Evolutionary conservation across 495 filamentous ascomycete genomes (phyloP), one percentile per base, ranked within the genome.

Genomic region (Daldinia caldariorum): DNA sequence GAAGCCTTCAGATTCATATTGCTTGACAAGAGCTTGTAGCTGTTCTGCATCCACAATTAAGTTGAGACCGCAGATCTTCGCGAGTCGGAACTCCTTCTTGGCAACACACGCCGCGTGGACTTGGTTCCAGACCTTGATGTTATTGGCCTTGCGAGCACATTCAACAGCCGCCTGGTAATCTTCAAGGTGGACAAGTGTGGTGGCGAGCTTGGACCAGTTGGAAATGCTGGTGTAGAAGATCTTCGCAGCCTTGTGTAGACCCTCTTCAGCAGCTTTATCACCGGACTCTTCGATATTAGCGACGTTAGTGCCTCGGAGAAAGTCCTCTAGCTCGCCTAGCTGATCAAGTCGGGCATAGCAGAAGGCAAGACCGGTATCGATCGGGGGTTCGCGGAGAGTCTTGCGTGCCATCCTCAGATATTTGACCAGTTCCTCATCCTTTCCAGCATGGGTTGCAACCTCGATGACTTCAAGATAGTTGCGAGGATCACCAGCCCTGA

Each of bases 121-220:
- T 80, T 99, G 93, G 83, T 94, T 97, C 96, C 96, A 99, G 60
- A 99, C 96, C 85, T 97, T 97, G 82, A 96, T 93, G 83, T 94
- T 99, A 85, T 98, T 99, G 77, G 96, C 96, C 83, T 98, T 98
- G 76, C 96, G 92, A 26, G 96, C 96, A 75, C 94, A 98, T 81
- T 99, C 96, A 37, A 99, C 96, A 31, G 96, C 96, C 61, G 94
- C 93, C 79, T 99, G 96, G 82, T 99, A 97, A 59, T 99, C 96
- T 74, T 91, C 91, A 7, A 99, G 87, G 79, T 97, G 94, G 20
- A 99, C 96, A 64, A 97, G 84, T 29, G 96, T 98, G 12, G 96
- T 97, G 4, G 96, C 95, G 68, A 99, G 88, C 84, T 98, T 98
- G 63, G 96, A 95, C 96, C 96, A 99, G 85, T 99, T 99, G 37